Percentiles rank a stretch among this genome's conserved stretches.
These are phyloP conservation scores for Cucurbitaria berberidis DNA, from an alignment of 2,329 filamentous ascomycete genomes.

Conservation along the genomic window DNA sequence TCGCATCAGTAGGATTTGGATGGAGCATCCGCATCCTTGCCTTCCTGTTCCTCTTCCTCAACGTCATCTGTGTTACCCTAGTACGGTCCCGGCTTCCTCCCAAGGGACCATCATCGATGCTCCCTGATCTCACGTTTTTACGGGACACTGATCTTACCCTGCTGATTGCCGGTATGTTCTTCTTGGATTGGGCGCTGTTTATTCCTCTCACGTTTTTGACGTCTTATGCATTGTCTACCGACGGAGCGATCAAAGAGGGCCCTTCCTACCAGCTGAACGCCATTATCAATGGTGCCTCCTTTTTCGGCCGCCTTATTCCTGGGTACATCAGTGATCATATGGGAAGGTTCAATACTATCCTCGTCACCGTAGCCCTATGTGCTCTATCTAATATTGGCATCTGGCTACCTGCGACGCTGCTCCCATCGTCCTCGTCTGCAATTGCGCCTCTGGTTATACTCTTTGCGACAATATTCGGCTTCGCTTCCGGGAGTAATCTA, in stretches of 20 bases:
- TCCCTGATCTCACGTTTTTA: too few species aligned
- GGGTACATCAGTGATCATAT: constrained; percentile 60
- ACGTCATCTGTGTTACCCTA: too few species aligned
- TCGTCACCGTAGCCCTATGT: constrained; percentile 53
- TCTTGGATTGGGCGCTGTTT: constrained; percentile 68
- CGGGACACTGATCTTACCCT: too few species aligned
- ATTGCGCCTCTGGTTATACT: constrained; percentile 64
- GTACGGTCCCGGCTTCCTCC: too few species aligned
- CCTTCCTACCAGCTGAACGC: constrained; percentile 44
- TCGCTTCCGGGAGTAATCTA: constrained; percentile 70
- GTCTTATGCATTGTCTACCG: constrained; percentile 55
- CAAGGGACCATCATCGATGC: too few species aligned
- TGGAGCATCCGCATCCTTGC: constrained; percentile 68
- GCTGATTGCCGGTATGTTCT: too few species aligned
- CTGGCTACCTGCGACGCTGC: constrained; percentile 57
- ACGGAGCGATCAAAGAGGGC: constrained; percentile 16
- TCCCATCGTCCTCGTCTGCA: too few species aligned
- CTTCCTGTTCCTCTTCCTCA: constrained; percentile 56
- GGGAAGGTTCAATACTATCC: constrained; percentile 61
- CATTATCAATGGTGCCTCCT: constrained; percentile 56
- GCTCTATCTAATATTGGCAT: constrained; percentile 59
- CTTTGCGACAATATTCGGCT: constrained; percentile 71
- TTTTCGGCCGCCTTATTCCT: constrained; percentile 62
- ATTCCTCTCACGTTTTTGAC: constrained; percentile 61
- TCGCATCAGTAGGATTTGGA: constrained; percentile 65